Conservation (phyloP, 306 rosid species). For the Neltuma alba region DNA sequence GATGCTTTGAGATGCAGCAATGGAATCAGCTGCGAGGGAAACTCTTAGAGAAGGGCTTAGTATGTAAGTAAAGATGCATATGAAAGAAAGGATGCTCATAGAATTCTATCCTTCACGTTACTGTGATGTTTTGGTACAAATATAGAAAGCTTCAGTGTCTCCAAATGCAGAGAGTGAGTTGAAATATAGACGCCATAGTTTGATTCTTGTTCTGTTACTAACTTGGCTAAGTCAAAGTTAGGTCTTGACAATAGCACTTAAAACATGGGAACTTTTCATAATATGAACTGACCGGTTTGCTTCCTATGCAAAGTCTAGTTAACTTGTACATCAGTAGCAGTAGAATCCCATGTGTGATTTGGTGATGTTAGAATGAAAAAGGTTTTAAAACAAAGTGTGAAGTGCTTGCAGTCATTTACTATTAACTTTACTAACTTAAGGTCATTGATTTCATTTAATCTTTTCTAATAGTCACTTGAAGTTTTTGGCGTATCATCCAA, state of each 20-base stretch:
- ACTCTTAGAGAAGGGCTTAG: not conserved
- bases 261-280: not conserved
- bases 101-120: not conserved
- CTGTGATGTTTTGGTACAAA: not conserved
- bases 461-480: no score
- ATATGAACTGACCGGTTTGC: not conserved
- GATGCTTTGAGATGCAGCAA: not conserved
- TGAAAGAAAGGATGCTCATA: conserved; percentile 12
- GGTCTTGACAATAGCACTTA: not conserved
- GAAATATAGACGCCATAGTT: not conserved
- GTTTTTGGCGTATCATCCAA: not conserved
- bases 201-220: not conserved
- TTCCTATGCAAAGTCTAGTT: not conserved
- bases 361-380: not conserved
- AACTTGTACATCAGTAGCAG: not conserved
- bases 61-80: not conserved
- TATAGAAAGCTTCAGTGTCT: not conserved
- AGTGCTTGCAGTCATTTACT: no score
- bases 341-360: not conserved
- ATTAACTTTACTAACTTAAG: no score
- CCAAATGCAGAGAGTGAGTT: not conserved
- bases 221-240: not conserved
- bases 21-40: conserved; percentile 8
- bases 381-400: no score
- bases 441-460: no score